These are phyloP conservation scores for Haplosporangium sp. DNA, from an alignment of 371 early-diverging fungal genomes.

Conservation along the genomic window DNA sequence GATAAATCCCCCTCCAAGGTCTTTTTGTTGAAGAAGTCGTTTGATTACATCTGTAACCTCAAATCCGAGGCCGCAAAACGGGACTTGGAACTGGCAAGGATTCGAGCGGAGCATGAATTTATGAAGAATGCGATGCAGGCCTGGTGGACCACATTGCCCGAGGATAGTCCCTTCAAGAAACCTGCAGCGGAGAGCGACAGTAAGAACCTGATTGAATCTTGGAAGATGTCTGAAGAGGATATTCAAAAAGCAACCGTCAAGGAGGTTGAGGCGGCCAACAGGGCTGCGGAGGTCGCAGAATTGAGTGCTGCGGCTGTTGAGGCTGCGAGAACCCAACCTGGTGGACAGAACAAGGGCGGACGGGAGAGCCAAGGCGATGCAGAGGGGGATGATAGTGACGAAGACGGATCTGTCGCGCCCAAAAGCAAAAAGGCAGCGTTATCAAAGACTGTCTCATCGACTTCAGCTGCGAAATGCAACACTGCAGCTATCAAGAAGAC, in stretches of 20 bases:
- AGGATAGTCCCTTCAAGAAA: conserved; percentile 31
- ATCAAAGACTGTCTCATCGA: conserved; percentile 4
- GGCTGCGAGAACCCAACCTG: conserved; percentile 37
- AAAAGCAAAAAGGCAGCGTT: conserved; percentile 20
- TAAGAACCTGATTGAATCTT: conserved; percentile 23
- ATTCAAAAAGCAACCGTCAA: conserved; percentile 23
- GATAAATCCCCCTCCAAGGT: conserved; percentile 77
- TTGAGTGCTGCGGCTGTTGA: conserved; percentile 52
- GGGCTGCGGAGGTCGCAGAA: conserved; percentile 37
- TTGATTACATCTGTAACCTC: conserved; percentile 69
- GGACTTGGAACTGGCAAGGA: conserved; percentile 58
- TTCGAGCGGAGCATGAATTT: conserved; percentile 59
- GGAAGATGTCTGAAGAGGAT: conserved; percentile 29
- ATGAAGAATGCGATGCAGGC: conserved; percentile 37
- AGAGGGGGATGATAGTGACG: conserved; percentile 35
- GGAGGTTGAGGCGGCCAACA: conserved; percentile 20
- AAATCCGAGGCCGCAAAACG: conserved; percentile 62
- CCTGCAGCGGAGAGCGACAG: background rate
- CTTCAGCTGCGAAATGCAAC: conserved; percentile 3
- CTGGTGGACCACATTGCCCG: conserved; percentile 36
- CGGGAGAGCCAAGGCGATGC: conserved; percentile 34
- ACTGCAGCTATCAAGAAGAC: conserved; percentile 5
- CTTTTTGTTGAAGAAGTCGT: conserved; percentile 63
- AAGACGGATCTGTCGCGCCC: conserved; percentile 15
- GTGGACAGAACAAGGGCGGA: conserved; percentile 47